A percentile compares a stretch with the other conserved stretches of the same genome.
Evolutionary conservation across 1,139 yeast genomes (phyloP).

Genomic region (Pichia sp.): DNA sequence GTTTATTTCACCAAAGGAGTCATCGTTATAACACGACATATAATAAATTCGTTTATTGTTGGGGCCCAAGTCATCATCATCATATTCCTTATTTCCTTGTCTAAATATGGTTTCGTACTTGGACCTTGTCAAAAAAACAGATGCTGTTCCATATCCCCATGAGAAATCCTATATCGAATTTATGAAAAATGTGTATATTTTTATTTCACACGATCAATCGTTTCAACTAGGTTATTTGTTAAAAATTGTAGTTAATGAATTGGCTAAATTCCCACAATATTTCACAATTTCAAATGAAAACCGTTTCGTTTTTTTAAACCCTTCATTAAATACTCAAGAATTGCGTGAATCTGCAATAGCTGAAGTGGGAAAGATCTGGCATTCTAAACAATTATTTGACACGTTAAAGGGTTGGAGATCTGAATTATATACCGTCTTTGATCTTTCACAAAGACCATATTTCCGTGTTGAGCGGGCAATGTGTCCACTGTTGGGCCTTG

Average conservation of each 20-base stretch:
- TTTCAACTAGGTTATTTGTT: slow-evolving; percentile 48
- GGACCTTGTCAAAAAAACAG: slow-evolving; percentile 40
- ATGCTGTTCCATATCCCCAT: slow-evolving; percentile 39
- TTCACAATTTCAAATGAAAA: slow-evolving; percentile 33
- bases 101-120: slow-evolving; percentile 22
- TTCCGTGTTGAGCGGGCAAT: slow-evolving; percentile 72
- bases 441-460: slow-evolving; percentile 50
- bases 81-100: too few species aligned
- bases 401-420: slow-evolving; percentile 76
- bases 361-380: slow-evolving; percentile 40
- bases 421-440: slow-evolving; percentile 71
- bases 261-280: slow-evolving; percentile 29
- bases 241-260: slow-evolving; percentile 37
- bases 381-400: slow-evolving; percentile 33
- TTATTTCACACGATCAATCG: slow-evolving; percentile 47
- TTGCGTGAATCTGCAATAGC: slow-evolving; percentile 42
- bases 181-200: slow-evolving; percentile 30
- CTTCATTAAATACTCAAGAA: slow-evolving; percentile 38
- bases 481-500: slow-evolving; percentile 74
- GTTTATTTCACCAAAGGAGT: too few species aligned
- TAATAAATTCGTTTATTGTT: too few species aligned
- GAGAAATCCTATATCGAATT: slow-evolving; percentile 22
- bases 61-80: too few species aligned
- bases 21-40: too few species aligned
- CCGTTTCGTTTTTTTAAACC: slow-evolving; percentile 35